phyloP scores from a whole-genome alignment of 2,329 filamentous ascomycete species.

The Colletotrichum limetticola region DNA sequence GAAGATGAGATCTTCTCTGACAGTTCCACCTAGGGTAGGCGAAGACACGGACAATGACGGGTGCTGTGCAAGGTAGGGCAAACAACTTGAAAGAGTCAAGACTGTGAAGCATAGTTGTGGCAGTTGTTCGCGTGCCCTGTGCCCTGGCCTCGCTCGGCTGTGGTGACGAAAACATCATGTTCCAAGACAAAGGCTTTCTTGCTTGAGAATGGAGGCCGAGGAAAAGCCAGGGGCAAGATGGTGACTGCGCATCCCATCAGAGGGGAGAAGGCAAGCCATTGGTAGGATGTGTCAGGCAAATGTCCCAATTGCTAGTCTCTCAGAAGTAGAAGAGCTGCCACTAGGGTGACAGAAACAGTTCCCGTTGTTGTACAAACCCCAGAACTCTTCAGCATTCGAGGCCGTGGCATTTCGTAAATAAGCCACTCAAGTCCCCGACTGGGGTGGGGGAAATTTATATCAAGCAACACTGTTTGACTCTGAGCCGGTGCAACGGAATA shows the following conservation, averaged over 20 bases:
- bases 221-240: not conserved
- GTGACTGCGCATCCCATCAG: not conserved
- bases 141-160: not conserved
- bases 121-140: not conserved
- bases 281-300: not conserved
- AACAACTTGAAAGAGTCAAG: slow-evolving; percentile 6
- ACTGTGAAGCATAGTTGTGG: not conserved
- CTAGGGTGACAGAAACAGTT: slow-evolving; percentile 6
- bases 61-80: slow-evolving; percentile 46
- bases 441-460: not conserved
- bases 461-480: slow-evolving; percentile 20
- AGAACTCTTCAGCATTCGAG: slow-evolving; percentile 1
- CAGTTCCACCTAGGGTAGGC: slow-evolving; percentile 43
- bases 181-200: not conserved
- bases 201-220: not conserved
- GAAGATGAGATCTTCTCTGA: slow-evolving; percentile 43
- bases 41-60: slow-evolving; percentile 47
- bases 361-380: slow-evolving; percentile 18
- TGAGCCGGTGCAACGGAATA: not conserved
- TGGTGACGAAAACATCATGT: not conserved
- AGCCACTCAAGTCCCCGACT: slow-evolving; percentile 10
- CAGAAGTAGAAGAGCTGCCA: slow-evolving; percentile 3
- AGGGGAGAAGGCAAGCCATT: not conserved
- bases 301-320: not conserved
- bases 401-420: slow-evolving; percentile 21